Evolutionary conservation across 768 basidiomycete genomes (phyloP).

Genomic region (Boletus coccyginus): DNA sequence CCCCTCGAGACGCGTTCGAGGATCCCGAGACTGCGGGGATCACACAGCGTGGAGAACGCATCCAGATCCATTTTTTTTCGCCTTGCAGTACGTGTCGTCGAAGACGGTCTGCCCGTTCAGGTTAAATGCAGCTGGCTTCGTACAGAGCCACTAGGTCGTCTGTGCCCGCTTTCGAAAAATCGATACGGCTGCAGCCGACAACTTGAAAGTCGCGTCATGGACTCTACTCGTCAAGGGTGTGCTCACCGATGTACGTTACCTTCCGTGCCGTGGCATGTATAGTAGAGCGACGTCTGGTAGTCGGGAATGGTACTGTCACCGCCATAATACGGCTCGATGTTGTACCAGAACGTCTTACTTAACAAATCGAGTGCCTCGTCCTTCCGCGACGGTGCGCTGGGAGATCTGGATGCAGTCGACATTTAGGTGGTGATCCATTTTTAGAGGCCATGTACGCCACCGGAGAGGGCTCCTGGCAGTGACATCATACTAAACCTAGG

Average conservation of each 20-base stretch:
- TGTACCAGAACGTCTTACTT: too few relatives aligned
- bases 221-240: neutral
- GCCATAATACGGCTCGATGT: neutral
- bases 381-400: too few relatives aligned
- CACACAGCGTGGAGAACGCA: conserved; percentile 26
- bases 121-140: neutral
- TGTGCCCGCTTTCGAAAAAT: neutral
- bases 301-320: neutral
- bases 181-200: neutral
- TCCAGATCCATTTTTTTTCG: conserved; percentile 40
- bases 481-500: too few relatives aligned
- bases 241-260: neutral
- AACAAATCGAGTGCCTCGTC: too few relatives aligned
- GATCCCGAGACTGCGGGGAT: conserved; percentile 1
- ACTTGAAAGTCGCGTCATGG: too few relatives aligned
- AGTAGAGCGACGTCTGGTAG: neutral
- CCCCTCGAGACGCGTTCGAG: neutral
- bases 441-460: too few relatives aligned
- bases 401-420: too few relatives aligned
- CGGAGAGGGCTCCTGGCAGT: too few relatives aligned
- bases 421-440: too few relatives aligned
- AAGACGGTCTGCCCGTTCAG: neutral
- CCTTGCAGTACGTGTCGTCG: conserved; percentile 33
- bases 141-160: neutral
- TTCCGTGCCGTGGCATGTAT: neutral